Conservation (phyloP, 176 grass and related monocot species). For the Aegilops tauschii region DNA sequence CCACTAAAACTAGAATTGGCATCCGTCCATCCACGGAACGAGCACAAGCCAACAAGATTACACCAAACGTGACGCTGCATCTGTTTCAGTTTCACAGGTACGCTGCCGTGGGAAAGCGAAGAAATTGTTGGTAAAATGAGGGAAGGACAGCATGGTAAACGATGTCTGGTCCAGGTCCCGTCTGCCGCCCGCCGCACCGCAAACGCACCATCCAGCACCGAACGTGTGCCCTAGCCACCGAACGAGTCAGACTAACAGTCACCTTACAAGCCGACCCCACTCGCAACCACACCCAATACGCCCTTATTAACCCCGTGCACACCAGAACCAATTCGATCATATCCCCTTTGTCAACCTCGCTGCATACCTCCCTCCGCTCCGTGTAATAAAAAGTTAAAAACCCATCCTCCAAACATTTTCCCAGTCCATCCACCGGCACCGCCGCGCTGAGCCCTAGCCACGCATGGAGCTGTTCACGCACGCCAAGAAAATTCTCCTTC, state of each 20-base stretch:
- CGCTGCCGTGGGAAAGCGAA: neutral
- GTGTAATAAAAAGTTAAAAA: neutral
- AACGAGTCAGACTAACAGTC: neutral
- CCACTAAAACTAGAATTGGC: too few relatives aligned
- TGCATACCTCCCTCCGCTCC: neutral
- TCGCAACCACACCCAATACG: neutral
- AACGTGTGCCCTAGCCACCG: neutral
- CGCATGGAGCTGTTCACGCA: slow-evolving; percentile 63
- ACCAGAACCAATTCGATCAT: too few relatives aligned
- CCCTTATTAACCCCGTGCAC: neutral
- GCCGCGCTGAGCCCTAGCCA: neutral
- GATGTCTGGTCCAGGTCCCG: too few relatives aligned
- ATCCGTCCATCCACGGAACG: too few relatives aligned
- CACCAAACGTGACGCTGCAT: neutral
- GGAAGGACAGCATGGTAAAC: neutral
- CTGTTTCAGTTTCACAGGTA: neutral
- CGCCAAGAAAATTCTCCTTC: slow-evolving; percentile 30
- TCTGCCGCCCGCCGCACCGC: neutral
- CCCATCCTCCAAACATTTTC: neutral
- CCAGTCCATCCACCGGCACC: neutral
- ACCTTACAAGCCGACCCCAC: neutral
- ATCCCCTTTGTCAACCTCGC: neutral
- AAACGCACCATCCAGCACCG: neutral
- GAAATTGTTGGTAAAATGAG: neutral
- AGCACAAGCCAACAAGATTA: too few relatives aligned